phyloP scores from a whole-genome alignment of 805 yeast species.

The Yarrowia alimentaria region DNA sequence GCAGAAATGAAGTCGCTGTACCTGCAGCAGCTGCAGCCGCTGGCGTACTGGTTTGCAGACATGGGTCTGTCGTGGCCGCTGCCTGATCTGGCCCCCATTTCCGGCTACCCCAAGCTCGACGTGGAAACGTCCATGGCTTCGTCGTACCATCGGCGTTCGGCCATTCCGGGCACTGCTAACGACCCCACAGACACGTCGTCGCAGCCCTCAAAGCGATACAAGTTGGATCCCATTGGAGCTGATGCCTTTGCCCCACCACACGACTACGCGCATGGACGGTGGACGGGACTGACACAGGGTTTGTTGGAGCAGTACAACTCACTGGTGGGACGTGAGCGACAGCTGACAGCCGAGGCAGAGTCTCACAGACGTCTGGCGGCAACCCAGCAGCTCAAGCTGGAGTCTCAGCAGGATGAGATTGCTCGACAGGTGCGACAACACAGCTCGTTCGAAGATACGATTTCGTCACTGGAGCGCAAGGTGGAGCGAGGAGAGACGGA shows the following conservation, averaged over 20 bases:
- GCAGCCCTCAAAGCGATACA: constrained; percentile 50
- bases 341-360: constrained; percentile 46
- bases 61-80: constrained; percentile 64
- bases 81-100: constrained; percentile 66
- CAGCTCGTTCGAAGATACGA: constrained; percentile 38
- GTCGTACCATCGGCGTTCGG: constrained; percentile 17
- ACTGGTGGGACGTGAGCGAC: constrained; percentile 16
- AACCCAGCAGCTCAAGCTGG: constrained; percentile 46
- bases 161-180: constrained; percentile 26
- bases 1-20: constrained; percentile 76
- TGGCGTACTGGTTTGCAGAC: constrained; percentile 60
- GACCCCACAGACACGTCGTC: constrained; percentile 43
- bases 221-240: constrained; percentile 61
- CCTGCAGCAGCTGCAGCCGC: constrained; percentile 59
- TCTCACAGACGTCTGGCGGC: constrained; percentile 45
- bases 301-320: constrained; percentile 20
- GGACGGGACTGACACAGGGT: constrained; percentile 24
- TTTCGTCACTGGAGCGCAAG: constrained; percentile 34
- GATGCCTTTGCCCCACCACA: constrained; percentile 33
- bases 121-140: constrained; percentile 61
- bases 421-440: constrained; percentile 49
- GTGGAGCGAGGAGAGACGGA: constrained; percentile 34
- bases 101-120: constrained; percentile 63
- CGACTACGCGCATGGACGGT: constrained; percentile 35
- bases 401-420: constrained; percentile 47